Base-by-base conservation (phyloP, 441 rosid species). In the Gossypium aridum region DNA sequence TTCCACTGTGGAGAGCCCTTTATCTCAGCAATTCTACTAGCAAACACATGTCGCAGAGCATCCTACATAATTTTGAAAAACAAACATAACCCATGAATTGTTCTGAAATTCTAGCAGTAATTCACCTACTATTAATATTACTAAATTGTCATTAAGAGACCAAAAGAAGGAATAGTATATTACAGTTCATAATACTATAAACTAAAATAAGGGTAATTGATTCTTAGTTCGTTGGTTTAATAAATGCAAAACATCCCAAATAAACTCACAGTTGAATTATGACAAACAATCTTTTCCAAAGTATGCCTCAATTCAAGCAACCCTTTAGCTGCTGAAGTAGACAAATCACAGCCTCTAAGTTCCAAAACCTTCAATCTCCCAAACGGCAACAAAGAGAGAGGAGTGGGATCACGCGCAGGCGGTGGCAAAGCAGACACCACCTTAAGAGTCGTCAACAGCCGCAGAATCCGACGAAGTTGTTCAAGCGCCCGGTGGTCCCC, bases 401-500 rank as follows among this genome's bases (percentile, higher is more conserved):
- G 99, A 72, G 99, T 91, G 10, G 99, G 99, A 64, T 93, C 99
- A 69, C 98, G 86, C 57, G 83, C 74, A 0, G 94, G 96, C 8
- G 87, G 87, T 7, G 93, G 87, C 74, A 95, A 85, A n/a, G 87
- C 89, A 0, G 98, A 90, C 39, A 91, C 95, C 7, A 93, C 95
- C 84, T 93, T 95, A 55, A 95, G 81, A 28, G 90, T 81, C 56
- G 98, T 88, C 3, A 95, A 85, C 55, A 93, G 85, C 16, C 93
- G 85, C 26, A 95, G 90, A 23, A 95, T 91, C 76, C 99, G 85
- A 16, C 70, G 91, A 64, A 95, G 89, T 86, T 95, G 97, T 83
- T 95, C 97, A 25, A 95, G 93, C 0, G 99, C 99, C 5, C 99
- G 93, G 84, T 88, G 89, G 78, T 95, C 98, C 1, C 99, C 99